Conservation (phyloP, 2,329 filamentous ascomycete species). For the Camptophora hylomeconis region DNA sequence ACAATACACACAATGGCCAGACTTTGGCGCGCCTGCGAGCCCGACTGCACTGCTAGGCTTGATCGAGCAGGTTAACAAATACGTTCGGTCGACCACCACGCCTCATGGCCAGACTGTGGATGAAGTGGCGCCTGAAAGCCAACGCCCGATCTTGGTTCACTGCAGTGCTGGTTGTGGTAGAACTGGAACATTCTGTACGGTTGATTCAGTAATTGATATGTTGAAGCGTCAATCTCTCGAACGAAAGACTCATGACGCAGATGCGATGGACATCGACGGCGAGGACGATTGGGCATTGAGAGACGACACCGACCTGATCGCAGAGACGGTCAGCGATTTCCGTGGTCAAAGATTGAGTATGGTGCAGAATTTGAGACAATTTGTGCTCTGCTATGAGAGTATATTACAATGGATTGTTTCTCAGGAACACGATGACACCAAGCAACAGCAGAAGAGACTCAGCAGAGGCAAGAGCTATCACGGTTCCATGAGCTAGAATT, state of each 20-base stretch:
- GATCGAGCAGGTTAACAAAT: conserved; percentile 75
- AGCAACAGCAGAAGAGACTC: too few species aligned
- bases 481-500: too few species aligned
- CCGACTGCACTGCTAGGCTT: conserved; percentile 75
- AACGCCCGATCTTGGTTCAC: conserved; percentile 75
- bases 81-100: conserved; percentile 30
- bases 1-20: conserved; percentile 93
- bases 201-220: conserved; percentile 93
- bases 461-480: too few species aligned
- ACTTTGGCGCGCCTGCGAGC: conserved; percentile 85
- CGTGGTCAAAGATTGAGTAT: conserved; percentile 79
- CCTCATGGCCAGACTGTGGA: conserved; percentile 32
- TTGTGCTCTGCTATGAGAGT: conserved; percentile 92
- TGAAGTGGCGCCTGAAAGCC: conserved; percentile 42
- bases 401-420: conserved; percentile 83
- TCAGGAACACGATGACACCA: too few species aligned
- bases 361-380: conserved; percentile 90
- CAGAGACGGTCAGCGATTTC: conserved; percentile 83
- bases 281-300: conserved; percentile 52
- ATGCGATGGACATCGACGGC: conserved; percentile 19
- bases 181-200: conserved; percentile 91
- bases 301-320: conserved; percentile 64
- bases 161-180: conserved; percentile 93
- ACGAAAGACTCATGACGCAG: conserved; percentile 6
- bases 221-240: conserved; percentile 64